Evolutionary conservation across 345 rosid genomes (phyloP), one percentile per base, ranked within the genome.

Genomic region (Sonneratia caseolaris): DNA sequence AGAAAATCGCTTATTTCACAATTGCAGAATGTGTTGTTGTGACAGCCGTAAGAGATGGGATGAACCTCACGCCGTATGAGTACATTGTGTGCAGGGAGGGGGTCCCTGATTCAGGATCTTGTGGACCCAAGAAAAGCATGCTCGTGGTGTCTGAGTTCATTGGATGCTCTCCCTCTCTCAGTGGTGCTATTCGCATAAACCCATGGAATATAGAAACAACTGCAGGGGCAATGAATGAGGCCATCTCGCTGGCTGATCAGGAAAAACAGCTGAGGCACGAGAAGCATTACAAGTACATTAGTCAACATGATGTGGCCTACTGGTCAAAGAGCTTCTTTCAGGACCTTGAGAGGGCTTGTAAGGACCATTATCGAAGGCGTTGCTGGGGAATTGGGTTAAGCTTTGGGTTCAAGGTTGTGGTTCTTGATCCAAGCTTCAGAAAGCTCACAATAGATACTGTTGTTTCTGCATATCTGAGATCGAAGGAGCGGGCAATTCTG

Each of bases 191-290:
- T 74, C 84, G 91, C 14, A 82, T 89, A 64, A 89, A 89, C 77
- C 94, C 94, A 0, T 89, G 94, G 94, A 89, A 84, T 71, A 77
- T 82, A 35, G 90, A 87, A 75, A 71, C 94, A 70, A 87, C 91
- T 38, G 91, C 83, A 0, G 94, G 87, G 76, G 94, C 91, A 72
- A 84, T 89, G 91, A 83, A 87, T 56, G 91, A 89, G 80, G 86
- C 91, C 3, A 87, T 89, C 74, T 86, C 91, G 27, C 78, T 84
- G 90, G 69, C 71, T 22, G 86, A 83, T 77, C 66, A 81, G 74
- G 94, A 89, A 80, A 85, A 89, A 78, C 84, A 89, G 57, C 72
- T 89, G 84, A 88, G 98, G 32, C 98, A 94, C 76, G 98, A 94
- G 85, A 94, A 94, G 81, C 98, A 94, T 83, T 94, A 88, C 69